Percentiles rank a stretch among this genome's conserved stretches.
These are phyloP conservation scores for Drosera capensis DNA, from an alignment of 148 eudicot species.

Conservation along the genomic window DNA sequence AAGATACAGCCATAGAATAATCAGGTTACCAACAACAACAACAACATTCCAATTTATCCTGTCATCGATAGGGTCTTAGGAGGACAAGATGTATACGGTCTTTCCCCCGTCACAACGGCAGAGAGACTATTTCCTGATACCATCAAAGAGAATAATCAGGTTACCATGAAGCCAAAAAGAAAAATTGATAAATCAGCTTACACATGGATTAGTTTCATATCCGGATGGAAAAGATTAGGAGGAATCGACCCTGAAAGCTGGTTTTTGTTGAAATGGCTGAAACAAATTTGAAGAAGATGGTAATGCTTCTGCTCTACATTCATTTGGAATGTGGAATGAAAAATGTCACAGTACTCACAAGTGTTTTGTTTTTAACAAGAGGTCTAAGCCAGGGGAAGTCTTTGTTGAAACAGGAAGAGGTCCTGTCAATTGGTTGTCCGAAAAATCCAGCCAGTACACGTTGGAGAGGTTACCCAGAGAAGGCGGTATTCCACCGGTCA, in stretches of 20 bases:
- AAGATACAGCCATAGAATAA: not conserved
- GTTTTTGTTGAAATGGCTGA: conserved; percentile 88
- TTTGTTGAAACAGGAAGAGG: conserved; percentile 56
- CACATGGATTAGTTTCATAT: conserved; percentile 68
- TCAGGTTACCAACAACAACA: too few relatives aligned
- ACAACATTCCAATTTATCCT: too few relatives aligned
- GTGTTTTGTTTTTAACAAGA: conserved; percentile 57
- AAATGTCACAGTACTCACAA: conserved; percentile 37
- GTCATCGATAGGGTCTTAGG: too few relatives aligned
- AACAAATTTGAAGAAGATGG: conserved; percentile 5
- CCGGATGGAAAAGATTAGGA: conserved; percentile 44
- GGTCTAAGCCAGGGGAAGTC: conserved; percentile 50
- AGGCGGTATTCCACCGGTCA: conserved; percentile 60
- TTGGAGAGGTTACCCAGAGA: conserved; percentile 64
- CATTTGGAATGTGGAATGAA: not conserved
- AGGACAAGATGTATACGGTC: too few relatives aligned
- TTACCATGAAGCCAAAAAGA: not conserved
- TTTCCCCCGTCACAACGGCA: too few relatives aligned
- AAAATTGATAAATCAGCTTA: conserved; percentile 18
- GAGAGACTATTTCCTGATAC: too few relatives aligned
- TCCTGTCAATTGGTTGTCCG: conserved; percentile 72
- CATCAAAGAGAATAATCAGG: not conserved
- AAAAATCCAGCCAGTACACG: conserved; percentile 82
- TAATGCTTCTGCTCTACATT: not conserved
- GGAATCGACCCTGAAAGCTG: conserved; percentile 71